phyloP scores from a whole-genome alignment of 768 basidiomycete genomes.

The Mycena polygramma region DNA sequence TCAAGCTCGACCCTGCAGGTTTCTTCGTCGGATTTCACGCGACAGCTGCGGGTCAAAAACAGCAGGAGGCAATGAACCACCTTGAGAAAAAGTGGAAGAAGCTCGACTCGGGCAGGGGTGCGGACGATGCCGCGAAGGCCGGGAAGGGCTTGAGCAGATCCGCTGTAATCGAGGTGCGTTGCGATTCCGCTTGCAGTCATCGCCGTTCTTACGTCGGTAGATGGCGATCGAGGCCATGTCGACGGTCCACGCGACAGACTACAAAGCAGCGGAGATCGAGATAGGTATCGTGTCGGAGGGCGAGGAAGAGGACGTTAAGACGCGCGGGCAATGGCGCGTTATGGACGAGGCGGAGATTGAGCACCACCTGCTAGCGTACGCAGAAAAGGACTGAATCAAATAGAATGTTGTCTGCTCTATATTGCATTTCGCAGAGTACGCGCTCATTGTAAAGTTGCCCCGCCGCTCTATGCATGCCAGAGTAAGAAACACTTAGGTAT shows the following conservation, averaged over 20 bases:
- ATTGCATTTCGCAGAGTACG: conserved; percentile 27
- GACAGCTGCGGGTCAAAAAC: conserved; percentile 95
- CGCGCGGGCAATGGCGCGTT: conserved; percentile 82
- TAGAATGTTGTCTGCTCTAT: conserved; percentile 22
- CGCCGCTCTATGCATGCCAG: conserved; percentile 66
- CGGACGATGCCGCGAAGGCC: conserved; percentile 82
- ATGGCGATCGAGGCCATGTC: conserved; percentile 96
- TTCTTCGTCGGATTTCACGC: conserved; percentile 99
- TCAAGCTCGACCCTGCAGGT: conserved; percentile 98
- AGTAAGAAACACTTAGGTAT: conserved; percentile 15
- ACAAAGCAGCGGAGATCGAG: conserved; percentile 96
- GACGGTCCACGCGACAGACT: conserved; percentile 94
- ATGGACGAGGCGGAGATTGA: conserved; percentile 86
- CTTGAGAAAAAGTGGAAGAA: conserved; percentile 99
- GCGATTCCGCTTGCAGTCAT: neutral
- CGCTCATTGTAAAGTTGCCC: conserved; percentile 65
- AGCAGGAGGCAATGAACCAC: conserved; percentile 98
- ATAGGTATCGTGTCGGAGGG: conserved; percentile 90
- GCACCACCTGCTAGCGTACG: conserved; percentile 84
- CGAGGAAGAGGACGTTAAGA: conserved; percentile 80
- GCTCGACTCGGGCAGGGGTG: conserved; percentile 81
- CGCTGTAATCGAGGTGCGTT: conserved; percentile 90
- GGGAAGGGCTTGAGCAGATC: conserved; percentile 78
- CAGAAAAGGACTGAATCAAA: conserved; percentile 82
- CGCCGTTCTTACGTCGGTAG: conserved; percentile 52